These are phyloP conservation scores for Hysterangium stoloniferum DNA, from an alignment of 768 basidiomycete genomes.

Conservation along the genomic window DNA sequence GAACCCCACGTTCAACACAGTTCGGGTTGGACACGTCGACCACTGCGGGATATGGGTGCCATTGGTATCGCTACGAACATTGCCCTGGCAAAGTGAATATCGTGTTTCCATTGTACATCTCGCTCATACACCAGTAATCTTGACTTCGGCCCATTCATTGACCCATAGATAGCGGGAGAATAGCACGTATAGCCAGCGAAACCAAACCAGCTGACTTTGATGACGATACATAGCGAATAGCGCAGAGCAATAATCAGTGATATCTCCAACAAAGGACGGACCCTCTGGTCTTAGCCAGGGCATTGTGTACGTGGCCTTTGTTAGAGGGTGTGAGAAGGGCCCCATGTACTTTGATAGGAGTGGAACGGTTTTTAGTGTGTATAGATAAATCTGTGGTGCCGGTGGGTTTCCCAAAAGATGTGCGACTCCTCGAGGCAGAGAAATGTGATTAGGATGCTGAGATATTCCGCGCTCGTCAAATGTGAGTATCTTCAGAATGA, in stretches of 20 bases:
- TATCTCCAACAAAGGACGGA: conserved; percentile 50
- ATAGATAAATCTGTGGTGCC: conserved; percentile 35
- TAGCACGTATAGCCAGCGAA: conserved; percentile 73
- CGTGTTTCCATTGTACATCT: conserved; percentile 9
- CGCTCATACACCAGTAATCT: neutral
- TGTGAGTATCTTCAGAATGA: conserved; percentile 59
- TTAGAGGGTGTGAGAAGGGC: conserved; percentile 11
- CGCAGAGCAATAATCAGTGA: conserved; percentile 46
- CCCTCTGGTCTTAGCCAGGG: conserved; percentile 12
- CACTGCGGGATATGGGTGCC: conserved; percentile 15
- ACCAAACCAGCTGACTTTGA: conserved; percentile 77
- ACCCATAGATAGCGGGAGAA: conserved; percentile 92
- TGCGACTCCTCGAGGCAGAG: conserved; percentile 51
- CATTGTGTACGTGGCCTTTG: conserved; percentile 37
- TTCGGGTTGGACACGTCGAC: neutral
- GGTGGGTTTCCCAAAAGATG: conserved; percentile 29
- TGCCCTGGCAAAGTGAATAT: conserved; percentile 18
- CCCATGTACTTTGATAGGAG: conserved; percentile 51
- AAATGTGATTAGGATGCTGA: conserved; percentile 80
- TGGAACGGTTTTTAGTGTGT: conserved; percentile 53
- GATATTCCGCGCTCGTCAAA: conserved; percentile 77
- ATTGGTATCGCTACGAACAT: conserved; percentile 33
- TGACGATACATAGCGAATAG: conserved; percentile 68
- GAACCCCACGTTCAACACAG: neutral
- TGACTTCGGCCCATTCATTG: conserved; percentile 66